These are phyloP conservation scores for Diplodia sapinea DNA, from an alignment of 2,329 filamentous ascomycete species.

Conservation along the genomic window DNA sequence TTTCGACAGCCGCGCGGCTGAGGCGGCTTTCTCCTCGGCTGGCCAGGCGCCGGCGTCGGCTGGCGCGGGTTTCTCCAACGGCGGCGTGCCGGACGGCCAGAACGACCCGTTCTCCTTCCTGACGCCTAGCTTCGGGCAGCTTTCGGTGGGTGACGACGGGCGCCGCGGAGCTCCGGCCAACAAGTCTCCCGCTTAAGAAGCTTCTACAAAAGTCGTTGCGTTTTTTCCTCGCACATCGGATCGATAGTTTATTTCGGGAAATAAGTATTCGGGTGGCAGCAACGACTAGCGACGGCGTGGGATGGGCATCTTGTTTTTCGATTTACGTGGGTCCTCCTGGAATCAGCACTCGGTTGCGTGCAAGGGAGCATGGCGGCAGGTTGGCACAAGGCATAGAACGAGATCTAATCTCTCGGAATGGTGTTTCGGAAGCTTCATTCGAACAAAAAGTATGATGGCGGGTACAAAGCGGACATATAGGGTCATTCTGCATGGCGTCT, in stretches of 20 bases:
- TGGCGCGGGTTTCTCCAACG: slow-evolving; percentile 70
- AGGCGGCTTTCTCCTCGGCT: slow-evolving; percentile 91
- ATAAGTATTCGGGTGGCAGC: slow-evolving; percentile 32
- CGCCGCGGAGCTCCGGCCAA: slow-evolving; percentile 51
- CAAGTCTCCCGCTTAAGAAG: slow-evolving; percentile 49
- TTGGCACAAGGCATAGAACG: slow-evolving; percentile 33
- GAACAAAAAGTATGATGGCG: slow-evolving; percentile 31
- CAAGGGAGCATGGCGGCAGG: slow-evolving; percentile 32
- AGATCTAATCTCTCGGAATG: slow-evolving; percentile 30
- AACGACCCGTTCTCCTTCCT: slow-evolving; percentile 83
- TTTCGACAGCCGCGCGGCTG: slow-evolving; percentile 91
- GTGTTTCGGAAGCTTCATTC: slow-evolving; percentile 32
- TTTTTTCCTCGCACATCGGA: slow-evolving; percentile 32
- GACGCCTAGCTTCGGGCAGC: slow-evolving; percentile 71
- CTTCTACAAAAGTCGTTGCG: slow-evolving; percentile 29
- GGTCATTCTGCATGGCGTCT: slow-evolving; percentile 30
- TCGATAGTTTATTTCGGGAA: slow-evolving; percentile 30
- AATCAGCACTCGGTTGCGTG: slow-evolving; percentile 30
- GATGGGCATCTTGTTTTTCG: slow-evolving; percentile 33
- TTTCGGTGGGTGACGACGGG: slow-evolving; percentile 68
- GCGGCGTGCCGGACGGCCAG: slow-evolving; percentile 68
- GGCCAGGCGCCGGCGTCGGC: slow-evolving; percentile 80
- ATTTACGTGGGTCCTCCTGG: slow-evolving; percentile 32
- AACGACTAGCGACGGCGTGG: slow-evolving; percentile 33
- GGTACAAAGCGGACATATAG: slow-evolving; percentile 26